Percentiles rank a stretch among this genome's conserved stretches.
Evolutionary conservation across 208 protist genomes (phyloP).

Genomic region (Porcisia hertigi): DNA sequence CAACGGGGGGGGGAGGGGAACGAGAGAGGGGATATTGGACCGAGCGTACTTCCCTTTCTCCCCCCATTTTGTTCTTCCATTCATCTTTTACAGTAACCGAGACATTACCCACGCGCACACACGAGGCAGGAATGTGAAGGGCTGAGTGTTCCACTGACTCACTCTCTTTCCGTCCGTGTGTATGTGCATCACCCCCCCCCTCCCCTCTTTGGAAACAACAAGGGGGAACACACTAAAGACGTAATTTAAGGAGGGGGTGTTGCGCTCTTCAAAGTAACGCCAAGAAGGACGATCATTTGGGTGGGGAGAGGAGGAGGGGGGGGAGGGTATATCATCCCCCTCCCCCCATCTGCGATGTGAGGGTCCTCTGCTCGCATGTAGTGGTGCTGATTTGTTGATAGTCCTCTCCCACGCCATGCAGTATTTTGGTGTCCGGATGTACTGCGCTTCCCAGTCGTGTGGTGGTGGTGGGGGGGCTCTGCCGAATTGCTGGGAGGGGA

Average conservation of each 20-base stretch:
- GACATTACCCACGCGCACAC: neutral
- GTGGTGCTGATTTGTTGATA: neutral
- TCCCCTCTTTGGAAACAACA: neutral
- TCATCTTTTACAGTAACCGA: neutral
- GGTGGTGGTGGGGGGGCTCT: neutral
- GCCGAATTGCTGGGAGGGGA: neutral
- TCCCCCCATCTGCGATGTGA: too few species aligned
- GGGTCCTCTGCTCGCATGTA: neutral
- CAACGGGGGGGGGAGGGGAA: neutral
- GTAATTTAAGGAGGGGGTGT: too few species aligned
- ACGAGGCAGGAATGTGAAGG: neutral
- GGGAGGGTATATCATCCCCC: too few species aligned
- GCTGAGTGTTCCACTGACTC: neutral
- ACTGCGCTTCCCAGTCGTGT: neutral
- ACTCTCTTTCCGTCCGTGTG: neutral
- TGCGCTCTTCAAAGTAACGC: too few species aligned
- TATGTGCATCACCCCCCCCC: neutral
- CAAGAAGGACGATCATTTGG: too few species aligned
- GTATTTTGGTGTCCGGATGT: neutral
- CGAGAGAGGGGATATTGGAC: neutral
- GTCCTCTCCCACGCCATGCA: neutral
- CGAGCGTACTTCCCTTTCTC: neutral
- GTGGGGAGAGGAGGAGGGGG: too few species aligned
- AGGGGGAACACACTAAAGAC: too few species aligned
- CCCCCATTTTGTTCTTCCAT: neutral